phyloP scores from a whole-genome alignment of 2,329 filamentous ascomycete genomes.

The Pseudogymnoascus sp. region DNA sequence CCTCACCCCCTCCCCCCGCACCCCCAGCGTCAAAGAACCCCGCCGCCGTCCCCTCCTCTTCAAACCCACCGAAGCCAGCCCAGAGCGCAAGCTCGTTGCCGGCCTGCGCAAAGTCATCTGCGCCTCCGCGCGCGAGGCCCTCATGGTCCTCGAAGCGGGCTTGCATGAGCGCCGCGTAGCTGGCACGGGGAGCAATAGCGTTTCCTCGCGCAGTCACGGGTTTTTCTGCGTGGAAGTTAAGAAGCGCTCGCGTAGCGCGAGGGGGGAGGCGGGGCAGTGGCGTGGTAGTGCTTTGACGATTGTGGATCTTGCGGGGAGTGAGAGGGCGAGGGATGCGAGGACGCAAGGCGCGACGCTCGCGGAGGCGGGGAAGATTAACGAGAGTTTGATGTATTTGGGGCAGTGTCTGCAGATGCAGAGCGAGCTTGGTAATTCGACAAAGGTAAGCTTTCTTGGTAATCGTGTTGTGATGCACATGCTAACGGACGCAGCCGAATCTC shows the following conservation, averaged over 20 bases:
- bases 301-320: conserved; percentile 87
- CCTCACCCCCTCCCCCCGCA: conserved; percentile 55
- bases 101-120: conserved; percentile 88
- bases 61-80: conserved; percentile 81
- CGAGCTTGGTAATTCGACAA: conserved; percentile 63
- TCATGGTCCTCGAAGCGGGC: conserved; percentile 84
- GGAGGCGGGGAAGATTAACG: conserved; percentile 97
- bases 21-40: conserved; percentile 57
- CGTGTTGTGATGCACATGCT: neutral
- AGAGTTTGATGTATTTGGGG: conserved; percentile 95
- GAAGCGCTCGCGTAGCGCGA: conserved; percentile 52
- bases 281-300: conserved; percentile 72
- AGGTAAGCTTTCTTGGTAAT: conserved; percentile 43
- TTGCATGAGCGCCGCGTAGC: conserved; percentile 79
- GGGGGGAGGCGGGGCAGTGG: conserved; percentile 55
- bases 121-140: conserved; percentile 68
- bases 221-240: conserved; percentile 96
- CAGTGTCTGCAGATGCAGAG: conserved; percentile 96
- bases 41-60: conserved; percentile 78
- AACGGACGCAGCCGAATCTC: conserved; percentile 50
- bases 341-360: conserved; percentile 86
- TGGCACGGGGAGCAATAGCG: conserved; percentile 87
- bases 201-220: conserved; percentile 84
- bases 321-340: conserved; percentile 86
- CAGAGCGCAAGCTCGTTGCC: conserved; percentile 89